These are phyloP conservation scores for Basidiobolus meristosporus DNA, from an alignment of 371 early-diverging fungal species.

Conservation along the genomic window DNA sequence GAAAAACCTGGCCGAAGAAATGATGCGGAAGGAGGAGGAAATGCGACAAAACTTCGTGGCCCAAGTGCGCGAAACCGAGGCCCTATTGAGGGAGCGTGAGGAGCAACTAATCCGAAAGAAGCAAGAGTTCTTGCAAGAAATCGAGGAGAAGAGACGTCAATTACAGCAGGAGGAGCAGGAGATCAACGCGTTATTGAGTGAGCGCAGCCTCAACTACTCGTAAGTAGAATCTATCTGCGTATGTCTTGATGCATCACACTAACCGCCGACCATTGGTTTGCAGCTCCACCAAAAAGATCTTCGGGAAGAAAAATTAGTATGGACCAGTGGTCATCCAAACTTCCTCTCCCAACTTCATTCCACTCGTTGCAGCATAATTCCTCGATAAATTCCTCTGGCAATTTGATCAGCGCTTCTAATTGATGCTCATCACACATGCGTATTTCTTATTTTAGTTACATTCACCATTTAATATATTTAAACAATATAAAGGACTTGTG, in stretches of 20 bases:
- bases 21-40: constrained; percentile 52
- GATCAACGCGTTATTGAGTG: constrained; percentile 5
- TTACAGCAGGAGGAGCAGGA: constrained; percentile 8
- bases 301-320: constrained; percentile 7
- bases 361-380: too few relatives aligned
- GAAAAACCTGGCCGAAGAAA: constrained; percentile 28
- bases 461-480: too few relatives aligned
- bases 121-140: constrained; percentile 8
- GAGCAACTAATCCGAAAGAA: constrained; percentile 19
- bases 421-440: too few relatives aligned
- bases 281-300: constrained; percentile 4
- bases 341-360: too few relatives aligned
- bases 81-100: constrained; percentile 35
- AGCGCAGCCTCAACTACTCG: constrained; percentile 1
- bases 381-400: too few relatives aligned
- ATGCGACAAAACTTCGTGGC: constrained; percentile 51
- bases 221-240: neutral
- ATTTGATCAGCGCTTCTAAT: too few relatives aligned
- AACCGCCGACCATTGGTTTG: neutral
- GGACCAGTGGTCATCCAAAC: too few relatives aligned
- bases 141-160: constrained; percentile 7
- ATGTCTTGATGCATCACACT: neutral
- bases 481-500: too few relatives aligned
- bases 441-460: too few relatives aligned
- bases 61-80: constrained; percentile 57